Evolutionary conservation across 2,329 filamentous ascomycete genomes (phyloP), one percentile per base, ranked within the genome.

Genomic region (Xylaria sp.): DNA sequence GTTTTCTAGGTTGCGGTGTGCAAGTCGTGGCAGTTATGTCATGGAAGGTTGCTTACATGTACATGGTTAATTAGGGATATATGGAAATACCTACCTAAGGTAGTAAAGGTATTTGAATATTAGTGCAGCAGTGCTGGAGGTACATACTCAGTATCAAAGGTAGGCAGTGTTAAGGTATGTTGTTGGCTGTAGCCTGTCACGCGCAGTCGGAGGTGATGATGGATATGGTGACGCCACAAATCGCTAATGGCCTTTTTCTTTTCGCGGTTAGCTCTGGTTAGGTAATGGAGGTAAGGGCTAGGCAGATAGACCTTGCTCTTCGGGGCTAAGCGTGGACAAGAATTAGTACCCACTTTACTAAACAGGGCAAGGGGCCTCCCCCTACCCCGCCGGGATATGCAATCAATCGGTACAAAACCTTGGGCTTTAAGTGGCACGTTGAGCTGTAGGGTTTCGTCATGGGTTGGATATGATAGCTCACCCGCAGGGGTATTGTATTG

Each of bases 401-500:
- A 54, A 58, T 61, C 40, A 54, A 68, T 64, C 47, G 47, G 59
- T 51, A 61, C 32, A 60, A 60, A 25, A 40, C 47, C 16, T 35
- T 16, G 16, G 40, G 42, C 18, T 23, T 51, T 51, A 18, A 10
- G 12, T 55, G 35, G 57, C 62, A 35, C 27, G 27, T 63, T 21
- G 18, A 66, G 63, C 64, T 66, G 60, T 64, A 66, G 54, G 67
- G 60, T 69, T 63, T 69, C 64, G 67, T 69, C 67, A 69, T 66
- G 63, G 55, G 59, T 42, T 60, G 37, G 25, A 23, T 6, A 55
- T 55, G 51, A 55, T 25, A 55, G 51, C 29, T 55, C 51, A 23
- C 18, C 51, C 6, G 29, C 51, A 54, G 18, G 51, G 51, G 51
- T 35, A 51, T 21, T 10, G 23, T 50, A 53, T 54, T 54, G 16